Evolutionary conservation across 2,329 filamentous ascomycete species (phyloP), one percentile per base, ranked within the genome.

Genomic region (Fusarium marasasianum): DNA sequence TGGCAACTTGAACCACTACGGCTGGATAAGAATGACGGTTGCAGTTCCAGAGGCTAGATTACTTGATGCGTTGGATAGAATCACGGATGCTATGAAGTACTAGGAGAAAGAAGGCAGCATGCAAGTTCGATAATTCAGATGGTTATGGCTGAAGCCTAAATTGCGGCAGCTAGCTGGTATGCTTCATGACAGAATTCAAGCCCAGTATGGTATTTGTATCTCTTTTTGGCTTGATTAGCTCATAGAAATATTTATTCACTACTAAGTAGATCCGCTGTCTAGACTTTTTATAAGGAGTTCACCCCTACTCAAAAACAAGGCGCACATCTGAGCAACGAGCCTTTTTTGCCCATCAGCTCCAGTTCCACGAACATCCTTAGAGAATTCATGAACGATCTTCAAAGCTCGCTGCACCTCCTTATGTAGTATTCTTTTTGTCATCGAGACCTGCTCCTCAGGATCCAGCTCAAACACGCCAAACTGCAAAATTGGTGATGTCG

Each of bases 241-340:
- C 8, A 11, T n/a, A n/a, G 0, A 3, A 0, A 22, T 31, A 4
- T n/a, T 12, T 3, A 31, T 14, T 48, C 14, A 17, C 20, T 20
- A 12, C 20, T 48, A 48, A n/a, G 6, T 17, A n/a, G 26, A 48
- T 47, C 26, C 26, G 44, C 24, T 47, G 18, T 20, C 12, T 14
- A 47, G 26, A 10, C 18, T 15, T 14, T 48, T 48, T 4, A 10
- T 11, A 31, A 48, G 20, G 8, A 31, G 26, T 22, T 48, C 45
- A 17, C 45, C 45, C 9, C 45, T 31, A 10, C 14, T n/a, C 15
- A 48, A 11, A 4, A 48, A 22, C 14, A 48, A 31, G 5, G 20
- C 2, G 20, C 45, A 31, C 45, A 29, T 31, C 45, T 31, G 45
- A 17, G 45, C 45, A 15, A 48, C 26, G 20, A 48, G 26, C 29